These are phyloP conservation scores for Eucalyptus curtisii DNA, from an alignment of 345 rosid species.

Conservation along the genomic window DNA sequence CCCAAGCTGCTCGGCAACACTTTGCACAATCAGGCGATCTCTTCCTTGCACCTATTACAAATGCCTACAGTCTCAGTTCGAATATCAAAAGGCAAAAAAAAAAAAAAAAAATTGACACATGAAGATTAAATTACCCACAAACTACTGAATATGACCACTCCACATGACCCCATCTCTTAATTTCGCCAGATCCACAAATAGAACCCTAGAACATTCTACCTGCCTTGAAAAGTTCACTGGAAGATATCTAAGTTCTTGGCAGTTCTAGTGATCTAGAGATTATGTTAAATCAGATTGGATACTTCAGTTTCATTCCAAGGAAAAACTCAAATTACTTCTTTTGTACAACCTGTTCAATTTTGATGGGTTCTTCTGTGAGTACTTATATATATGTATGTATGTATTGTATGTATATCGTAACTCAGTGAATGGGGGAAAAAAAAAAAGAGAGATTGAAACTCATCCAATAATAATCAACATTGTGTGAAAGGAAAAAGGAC, in stretches of 20 bases:
- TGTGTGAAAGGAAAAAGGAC: neutral
- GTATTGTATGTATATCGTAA: neutral
- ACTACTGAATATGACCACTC: neutral
- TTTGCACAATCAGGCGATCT: slow-evolving; percentile 55
- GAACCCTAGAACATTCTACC: neutral
- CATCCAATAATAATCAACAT: neutral
- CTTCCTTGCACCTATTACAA: slow-evolving; percentile 86
- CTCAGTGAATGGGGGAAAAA: neutral
- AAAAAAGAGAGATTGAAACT: neutral
- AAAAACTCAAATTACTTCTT: neutral
- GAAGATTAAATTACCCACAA: neutral
- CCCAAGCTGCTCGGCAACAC: slow-evolving; percentile 64
- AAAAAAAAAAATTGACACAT: neutral
- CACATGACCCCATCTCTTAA: neutral
- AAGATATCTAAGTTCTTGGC: neutral
- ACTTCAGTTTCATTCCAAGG: neutral
- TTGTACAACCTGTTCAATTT: neutral
- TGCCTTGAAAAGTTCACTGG: neutral
- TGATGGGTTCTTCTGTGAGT: neutral
- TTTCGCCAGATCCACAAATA: neutral
- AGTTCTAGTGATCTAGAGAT: neutral
- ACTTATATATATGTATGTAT: neutral
- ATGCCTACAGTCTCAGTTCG: neutral
- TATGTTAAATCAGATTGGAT: neutral
- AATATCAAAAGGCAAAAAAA: neutral